Conservation (phyloP, 1,284 basidiomycete species). For the Pseudozyma hubeiensis region DNA sequence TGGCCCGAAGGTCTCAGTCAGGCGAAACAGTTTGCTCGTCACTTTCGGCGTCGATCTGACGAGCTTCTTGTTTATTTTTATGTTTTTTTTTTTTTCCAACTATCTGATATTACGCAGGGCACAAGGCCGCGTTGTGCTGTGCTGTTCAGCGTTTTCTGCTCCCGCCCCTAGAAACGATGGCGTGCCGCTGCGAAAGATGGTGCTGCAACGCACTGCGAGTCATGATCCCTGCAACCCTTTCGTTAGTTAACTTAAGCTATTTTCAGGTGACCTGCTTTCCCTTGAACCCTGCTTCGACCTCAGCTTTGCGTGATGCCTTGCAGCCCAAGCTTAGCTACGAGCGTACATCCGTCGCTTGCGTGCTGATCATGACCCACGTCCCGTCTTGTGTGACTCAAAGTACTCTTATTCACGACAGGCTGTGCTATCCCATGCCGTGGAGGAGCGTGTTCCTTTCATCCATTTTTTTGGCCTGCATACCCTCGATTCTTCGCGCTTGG, state of each 20-base stretch:
- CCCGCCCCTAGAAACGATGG: too few species aligned
- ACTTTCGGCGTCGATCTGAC: not conserved
- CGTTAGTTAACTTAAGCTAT: too few species aligned
- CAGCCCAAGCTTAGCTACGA: not conserved
- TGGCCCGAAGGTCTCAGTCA: constrained; percentile 1
- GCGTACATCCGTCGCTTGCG: constrained; percentile 15
- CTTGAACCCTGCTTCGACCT: too few species aligned
- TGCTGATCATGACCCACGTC: constrained; percentile 38
- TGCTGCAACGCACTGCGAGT: constrained; percentile 12
- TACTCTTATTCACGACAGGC: constrained; percentile 2
- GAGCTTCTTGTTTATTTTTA: not conserved
- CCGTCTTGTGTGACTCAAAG: constrained; percentile 3
- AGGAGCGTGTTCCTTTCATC: constrained; percentile 30
- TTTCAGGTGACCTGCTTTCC: too few species aligned
- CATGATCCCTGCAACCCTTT: constrained; percentile 13
- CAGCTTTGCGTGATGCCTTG: not conserved
- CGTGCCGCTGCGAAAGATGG: not conserved
- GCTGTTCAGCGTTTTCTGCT: not conserved
- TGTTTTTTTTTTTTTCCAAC: too few species aligned
- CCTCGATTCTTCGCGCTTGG: not conserved
- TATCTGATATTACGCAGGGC: not conserved
- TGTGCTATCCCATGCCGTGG: constrained; percentile 22
- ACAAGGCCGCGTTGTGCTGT: constrained; percentile 6
- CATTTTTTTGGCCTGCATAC: constrained; percentile 9
- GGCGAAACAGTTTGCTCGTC: not conserved